Conservation (phyloP, 345 rosid genomes). For the Salix brachista region DNA sequence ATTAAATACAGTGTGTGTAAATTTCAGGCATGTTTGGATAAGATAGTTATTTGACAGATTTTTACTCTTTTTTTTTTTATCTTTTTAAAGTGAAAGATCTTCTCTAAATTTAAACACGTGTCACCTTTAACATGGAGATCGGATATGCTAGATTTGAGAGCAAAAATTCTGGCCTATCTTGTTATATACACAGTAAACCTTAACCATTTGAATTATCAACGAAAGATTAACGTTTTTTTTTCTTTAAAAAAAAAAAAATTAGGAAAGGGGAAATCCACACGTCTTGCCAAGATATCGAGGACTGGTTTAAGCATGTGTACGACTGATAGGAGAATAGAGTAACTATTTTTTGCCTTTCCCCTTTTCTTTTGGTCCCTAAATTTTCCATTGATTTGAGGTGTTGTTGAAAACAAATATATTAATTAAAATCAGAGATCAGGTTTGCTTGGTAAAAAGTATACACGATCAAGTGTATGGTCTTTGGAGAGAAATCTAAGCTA, state of each 20-base stretch:
- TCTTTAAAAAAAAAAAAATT: too few relatives aligned
- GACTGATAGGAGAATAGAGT: too few relatives aligned
- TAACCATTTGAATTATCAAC: neutral
- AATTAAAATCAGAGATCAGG: neutral
- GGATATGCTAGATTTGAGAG: neutral
- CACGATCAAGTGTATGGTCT: neutral
- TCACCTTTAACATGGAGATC: neutral
- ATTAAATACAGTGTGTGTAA: too few relatives aligned
- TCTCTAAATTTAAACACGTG: neutral
- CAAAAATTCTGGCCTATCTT: too few relatives aligned
- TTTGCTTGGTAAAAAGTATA: neutral
- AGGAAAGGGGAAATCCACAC: too few relatives aligned
- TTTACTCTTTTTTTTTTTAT: neutral
- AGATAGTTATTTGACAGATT: neutral
- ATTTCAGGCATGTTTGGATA: too few relatives aligned
- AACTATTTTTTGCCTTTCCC: neutral
- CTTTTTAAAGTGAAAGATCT: too few relatives aligned
- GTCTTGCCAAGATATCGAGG: too few relatives aligned
- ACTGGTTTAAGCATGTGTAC: too few relatives aligned
- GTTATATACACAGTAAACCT: neutral
- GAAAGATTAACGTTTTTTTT: neutral
- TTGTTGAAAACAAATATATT: neutral
- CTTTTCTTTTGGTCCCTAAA: neutral
- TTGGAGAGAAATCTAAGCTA: neutral
- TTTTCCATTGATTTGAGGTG: neutral